phyloP scores from a whole-genome alignment of 441 rosid genomes.

The Lepidium campestre region DNA sequence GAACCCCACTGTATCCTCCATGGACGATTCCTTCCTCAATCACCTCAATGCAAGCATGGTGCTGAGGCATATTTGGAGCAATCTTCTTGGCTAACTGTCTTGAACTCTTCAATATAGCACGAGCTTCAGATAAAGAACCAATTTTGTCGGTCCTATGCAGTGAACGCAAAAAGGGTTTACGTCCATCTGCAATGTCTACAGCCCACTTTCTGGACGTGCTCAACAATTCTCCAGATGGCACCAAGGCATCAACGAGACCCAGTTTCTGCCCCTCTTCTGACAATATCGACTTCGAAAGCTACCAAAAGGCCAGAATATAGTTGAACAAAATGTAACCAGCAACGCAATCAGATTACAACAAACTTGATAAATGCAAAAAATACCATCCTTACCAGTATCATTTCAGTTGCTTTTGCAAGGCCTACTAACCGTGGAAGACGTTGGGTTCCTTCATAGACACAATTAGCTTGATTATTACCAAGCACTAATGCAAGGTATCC shows the following conservation, averaged over 20 bases:
- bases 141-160: constrained; percentile 85
- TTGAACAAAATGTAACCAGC: constrained; percentile 8
- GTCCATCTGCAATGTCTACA: constrained; percentile 64
- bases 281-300: constrained; percentile 76
- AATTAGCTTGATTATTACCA: constrained; percentile 13
- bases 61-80: constrained; percentile 86
- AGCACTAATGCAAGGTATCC: not conserved
- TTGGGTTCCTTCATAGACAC: constrained; percentile 68
- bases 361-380: not conserved
- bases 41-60: constrained; percentile 77
- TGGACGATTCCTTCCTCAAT: constrained; percentile 87
- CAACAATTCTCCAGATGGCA: constrained; percentile 71
- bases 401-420: constrained; percentile 75
- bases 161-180: constrained; percentile 79
- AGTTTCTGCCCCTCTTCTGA: constrained; percentile 87
- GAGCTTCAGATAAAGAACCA: constrained; percentile 82
- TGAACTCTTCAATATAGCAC: constrained; percentile 49
- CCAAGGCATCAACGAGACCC: constrained; percentile 79
- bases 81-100: constrained; percentile 67
- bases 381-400: constrained; percentile 64
- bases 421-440: constrained; percentile 96
- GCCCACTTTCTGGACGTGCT: constrained; percentile 80
- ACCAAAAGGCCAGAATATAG: constrained; percentile 19
- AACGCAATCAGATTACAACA: not conserved
- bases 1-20: constrained; percentile 87